Base-by-base conservation (phyloP, 768 basidiomycete genomes). In the Rhizopogon salebrosus region DNA sequence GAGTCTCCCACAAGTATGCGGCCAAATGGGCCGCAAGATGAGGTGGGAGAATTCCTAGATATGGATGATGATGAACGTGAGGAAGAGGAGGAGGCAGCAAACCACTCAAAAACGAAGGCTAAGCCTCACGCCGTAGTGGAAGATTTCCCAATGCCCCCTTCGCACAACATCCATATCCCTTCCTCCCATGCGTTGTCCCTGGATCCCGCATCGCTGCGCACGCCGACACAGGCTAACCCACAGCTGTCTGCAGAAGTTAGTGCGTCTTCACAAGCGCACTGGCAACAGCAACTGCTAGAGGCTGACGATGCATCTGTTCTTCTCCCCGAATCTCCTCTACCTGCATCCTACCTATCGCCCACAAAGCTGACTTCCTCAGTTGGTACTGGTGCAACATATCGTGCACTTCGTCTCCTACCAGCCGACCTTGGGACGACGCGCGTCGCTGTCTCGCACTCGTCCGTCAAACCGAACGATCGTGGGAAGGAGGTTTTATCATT, bases 401-500 rank as follows among this genome's bases (percentile, higher is more conserved):
- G 89, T 48, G 84, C 85, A 1, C 79, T 91, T 22, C 88, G 87
- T 11, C 73, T 91, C 23, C 68, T 91, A 20, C 72, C 82, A 4
- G 68, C 73, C 13, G 90, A 95, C 62, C 83, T 98, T 13, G 83
- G 83, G 35, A 78, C 77, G 45, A 91, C 92, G 3, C 76, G 71
- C 24, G 76, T 92, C 52, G 65, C 70, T 6, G 92, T 98, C 26
- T 83, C 84, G 2, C 85, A 85, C 51, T 93, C 91, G 11, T 84
- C 87, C 45, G 92, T 98, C 52, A 82, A 85, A 16, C 83, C 92
- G 5, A 98, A 95, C 62, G 90, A 95, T 55, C 79, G 86, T 48
- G 91, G 92, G 48, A 93, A 92, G 66, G 95, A 98, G 61, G 90
- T 95, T 2, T 72, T 98, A 38, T 92, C 87, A 7, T 98, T 98